Conservation (phyloP, 345 rosid genomes). For the Isatis tinctoria region DNA sequence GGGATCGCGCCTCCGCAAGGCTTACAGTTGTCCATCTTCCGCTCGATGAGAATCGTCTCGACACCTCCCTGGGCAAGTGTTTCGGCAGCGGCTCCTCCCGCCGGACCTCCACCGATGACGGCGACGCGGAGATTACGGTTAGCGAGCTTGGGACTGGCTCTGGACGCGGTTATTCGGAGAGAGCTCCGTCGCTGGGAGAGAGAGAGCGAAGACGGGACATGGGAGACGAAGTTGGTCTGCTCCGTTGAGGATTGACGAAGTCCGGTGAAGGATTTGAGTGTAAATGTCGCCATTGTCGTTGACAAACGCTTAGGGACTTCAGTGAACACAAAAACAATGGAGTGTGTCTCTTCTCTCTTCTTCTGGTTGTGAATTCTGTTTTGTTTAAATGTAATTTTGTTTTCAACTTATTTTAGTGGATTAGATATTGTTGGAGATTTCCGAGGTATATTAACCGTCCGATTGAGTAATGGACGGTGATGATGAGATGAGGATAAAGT, state of each 20-base stretch:
- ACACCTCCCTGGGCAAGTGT: slow-evolving; percentile 81
- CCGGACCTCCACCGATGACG: slow-evolving; percentile 92
- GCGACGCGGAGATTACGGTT: slow-evolving; percentile 83
- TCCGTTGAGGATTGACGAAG: slow-evolving; percentile 55
- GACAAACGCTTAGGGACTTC: background rate
- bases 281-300: slow-evolving; percentile 46
- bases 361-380: background rate
- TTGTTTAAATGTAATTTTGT: background rate
- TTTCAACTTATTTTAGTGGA: background rate
- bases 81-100: slow-evolving; percentile 80
- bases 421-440: slow-evolving; percentile 68
- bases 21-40: slow-evolving; percentile 90
- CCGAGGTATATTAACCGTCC: slow-evolving; percentile 26
- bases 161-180: slow-evolving; percentile 44
- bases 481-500: slow-evolving; percentile 57
- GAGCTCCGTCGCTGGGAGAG: slow-evolving; percentile 23
- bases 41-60: slow-evolving; percentile 77
- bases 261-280: slow-evolving; percentile 73
- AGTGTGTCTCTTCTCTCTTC: slow-evolving; percentile 6
- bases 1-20: slow-evolving; percentile 98
- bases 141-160: slow-evolving; percentile 53
- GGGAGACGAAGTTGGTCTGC: slow-evolving; percentile 33
- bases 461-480: slow-evolving; percentile 42
- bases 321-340: background rate
- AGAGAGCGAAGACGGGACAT: slow-evolving; percentile 11